These are phyloP conservation scores for Echinosophora koreensis DNA, from an alignment of 306 rosid species.

Conservation along the genomic window DNA sequence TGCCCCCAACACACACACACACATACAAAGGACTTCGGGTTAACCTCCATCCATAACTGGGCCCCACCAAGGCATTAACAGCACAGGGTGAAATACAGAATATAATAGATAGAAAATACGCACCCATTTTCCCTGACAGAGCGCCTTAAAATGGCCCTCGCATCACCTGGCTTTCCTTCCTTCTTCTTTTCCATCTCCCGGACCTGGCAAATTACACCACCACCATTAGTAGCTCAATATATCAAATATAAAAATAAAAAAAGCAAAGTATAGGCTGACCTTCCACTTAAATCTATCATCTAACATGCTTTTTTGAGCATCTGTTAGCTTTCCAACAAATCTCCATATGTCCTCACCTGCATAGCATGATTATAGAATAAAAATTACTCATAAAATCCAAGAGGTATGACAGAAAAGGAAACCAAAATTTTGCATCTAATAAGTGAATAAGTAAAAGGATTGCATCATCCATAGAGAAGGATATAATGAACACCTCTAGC, in stretches of 20 bases:
- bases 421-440: constrained; percentile 19
- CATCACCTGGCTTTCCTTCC: constrained; percentile 99
- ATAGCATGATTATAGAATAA: constrained; percentile 9
- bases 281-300: constrained; percentile 98
- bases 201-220: constrained; percentile 58
- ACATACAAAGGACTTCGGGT: background rate
- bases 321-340: constrained; percentile 93
- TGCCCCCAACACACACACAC: background rate
- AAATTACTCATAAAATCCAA: constrained; percentile 28
- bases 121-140: constrained; percentile 93
- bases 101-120: constrained; percentile 16
- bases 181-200: constrained; percentile 97
- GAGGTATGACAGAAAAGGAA: constrained; percentile 25
- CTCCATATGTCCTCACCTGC: constrained; percentile 99
- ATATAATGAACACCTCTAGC: background rate
- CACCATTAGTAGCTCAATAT: constrained; percentile 35
- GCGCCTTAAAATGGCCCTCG: constrained; percentile 90
- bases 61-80: background rate
- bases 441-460: background rate
- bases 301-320: constrained; percentile 98
- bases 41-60: background rate
- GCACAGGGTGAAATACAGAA: background rate
- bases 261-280: constrained; percentile 55
- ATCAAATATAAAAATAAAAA: constrained; percentile 19
- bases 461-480: constrained; percentile 31